phyloP scores from a whole-genome alignment of 2,329 filamentous ascomycete species.

The Arthrobotrys entomopaga region DNA sequence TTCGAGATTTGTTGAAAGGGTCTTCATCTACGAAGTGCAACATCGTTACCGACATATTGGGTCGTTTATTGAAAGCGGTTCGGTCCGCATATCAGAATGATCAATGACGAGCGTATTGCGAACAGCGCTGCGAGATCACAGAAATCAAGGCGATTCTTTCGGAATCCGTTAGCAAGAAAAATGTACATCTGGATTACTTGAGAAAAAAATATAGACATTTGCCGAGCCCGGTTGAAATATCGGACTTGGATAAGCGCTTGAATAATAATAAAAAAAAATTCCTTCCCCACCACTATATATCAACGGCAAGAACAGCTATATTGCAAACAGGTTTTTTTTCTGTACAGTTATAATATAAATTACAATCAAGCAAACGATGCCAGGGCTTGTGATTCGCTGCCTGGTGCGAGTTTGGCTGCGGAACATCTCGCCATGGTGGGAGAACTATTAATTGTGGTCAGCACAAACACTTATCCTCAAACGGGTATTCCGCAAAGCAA shows the following conservation, averaged over 20 bases:
- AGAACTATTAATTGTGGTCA: constrained; percentile 70
- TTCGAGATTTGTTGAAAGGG: not conserved
- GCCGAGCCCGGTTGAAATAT: constrained; percentile 17
- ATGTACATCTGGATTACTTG: constrained; percentile 53
- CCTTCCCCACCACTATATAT: constrained; percentile 36
- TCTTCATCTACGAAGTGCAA: constrained; percentile 28
- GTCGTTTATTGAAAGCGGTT: constrained; percentile 48
- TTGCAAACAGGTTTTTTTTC: constrained; percentile 8
- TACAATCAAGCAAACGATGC: constrained; percentile 49
- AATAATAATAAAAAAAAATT: constrained; percentile 27
- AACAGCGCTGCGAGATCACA: constrained; percentile 6
- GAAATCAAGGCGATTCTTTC: not conserved
- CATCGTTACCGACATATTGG: constrained; percentile 43
- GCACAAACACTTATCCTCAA: constrained; percentile 52
- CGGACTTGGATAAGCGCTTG: constrained; percentile 37
- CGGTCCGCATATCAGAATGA: constrained; percentile 41
- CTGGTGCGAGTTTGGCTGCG: constrained; percentile 76
- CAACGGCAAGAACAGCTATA: constrained; percentile 13
- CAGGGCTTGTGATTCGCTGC: constrained; percentile 48
- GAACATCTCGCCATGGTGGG: constrained; percentile 99
- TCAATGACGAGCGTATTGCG: constrained; percentile 22
- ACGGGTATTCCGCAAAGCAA: constrained; percentile 2
- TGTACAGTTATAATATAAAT: constrained; percentile 31
- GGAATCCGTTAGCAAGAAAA: not conserved
- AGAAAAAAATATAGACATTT: constrained; percentile 44